These are phyloP conservation scores for Gracilaria gracilis DNA, from an alignment of 23 red algal genomes.

Conservation along the genomic window DNA sequence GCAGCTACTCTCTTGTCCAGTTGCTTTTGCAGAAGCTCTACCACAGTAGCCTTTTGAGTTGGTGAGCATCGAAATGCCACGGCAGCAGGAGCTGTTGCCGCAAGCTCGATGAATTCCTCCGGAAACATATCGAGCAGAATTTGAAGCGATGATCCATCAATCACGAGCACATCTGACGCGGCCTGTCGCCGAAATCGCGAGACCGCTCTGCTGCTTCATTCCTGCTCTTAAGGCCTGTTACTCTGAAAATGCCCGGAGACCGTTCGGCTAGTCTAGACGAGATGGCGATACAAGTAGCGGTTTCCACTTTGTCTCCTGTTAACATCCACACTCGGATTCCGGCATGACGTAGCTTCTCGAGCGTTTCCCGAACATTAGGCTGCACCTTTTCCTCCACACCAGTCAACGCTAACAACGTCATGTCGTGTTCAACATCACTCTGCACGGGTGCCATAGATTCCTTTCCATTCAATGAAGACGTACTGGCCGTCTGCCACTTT, in stretches of 20 bases:
- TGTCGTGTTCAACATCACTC: conserved; percentile 81
- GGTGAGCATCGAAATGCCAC: conserved; percentile 95
- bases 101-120: conserved; percentile 83
- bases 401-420: conserved; percentile 84
- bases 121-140: conserved; percentile 82
- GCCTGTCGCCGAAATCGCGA: conserved; percentile 69
- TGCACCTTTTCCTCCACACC: conserved; percentile 98
- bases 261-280: conserved; percentile 85
- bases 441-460: conserved; percentile 90
- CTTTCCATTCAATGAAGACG: conserved; percentile 67
- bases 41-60: conserved; percentile 90
- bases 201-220: conserved; percentile 78
- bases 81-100: conserved; percentile 79
- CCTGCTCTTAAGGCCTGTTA: conserved; percentile 79
- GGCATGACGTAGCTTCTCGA: conserved; percentile 94
- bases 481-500: conserved; percentile 66
- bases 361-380: conserved; percentile 78
- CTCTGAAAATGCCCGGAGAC: conserved; percentile 80
- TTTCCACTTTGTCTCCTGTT: conserved; percentile 99
- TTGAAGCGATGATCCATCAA: conserved; percentile 89
- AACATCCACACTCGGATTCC: conserved; percentile 97
- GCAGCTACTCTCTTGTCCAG: conserved; percentile 82
- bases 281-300: conserved; percentile 88
- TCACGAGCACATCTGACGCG: conserved; percentile 81
- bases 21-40: conserved; percentile 69